Base-by-base conservation (phyloP, 2,329 filamentous ascomycete species). In the Botrytis tulipae region DNA sequence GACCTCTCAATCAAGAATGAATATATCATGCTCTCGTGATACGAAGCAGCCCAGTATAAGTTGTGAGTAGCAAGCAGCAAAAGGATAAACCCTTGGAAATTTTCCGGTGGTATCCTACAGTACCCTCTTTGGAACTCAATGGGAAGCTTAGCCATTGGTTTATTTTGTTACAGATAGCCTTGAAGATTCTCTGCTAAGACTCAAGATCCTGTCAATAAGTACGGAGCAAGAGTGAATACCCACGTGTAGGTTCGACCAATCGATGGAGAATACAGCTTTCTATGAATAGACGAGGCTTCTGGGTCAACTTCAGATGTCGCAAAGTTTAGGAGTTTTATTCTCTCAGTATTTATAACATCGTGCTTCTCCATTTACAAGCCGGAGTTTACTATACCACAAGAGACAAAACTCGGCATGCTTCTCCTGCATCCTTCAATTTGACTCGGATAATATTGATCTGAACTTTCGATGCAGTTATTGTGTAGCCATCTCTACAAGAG, bases 1-100 rank as follows among this genome's bases (percentile, higher is more conserved):
- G 0, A n/a, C 3, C n/a, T 14, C 0, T 2, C 10, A 4, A 2
- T n/a, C 4, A 51, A 6, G 0, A n/a, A 51, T 14, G 48, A n/a
- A n/a, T 4, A 6, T 51, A 1, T 51, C 48, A 25, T 6, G 25
- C 48, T 0, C 10, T 2, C 0, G 4, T 51, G 48, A 14, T 51
- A 0, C 2, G 48, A 25, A n/a, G 12, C 48, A 3, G 25, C 48
- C 48, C n/a, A n/a, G 25, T 0, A 14, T 14, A 51, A n/a, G 25
- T 6, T 14, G 22, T 2, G 48, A 51, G n/a, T n/a, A n/a, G n/a
- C n/a, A n/a, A n/a, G n/a, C n/a, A n/a, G n/a, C n/a, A n/a, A n/a
- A n/a, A n/a, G n/a, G n/a, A 22, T 3, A 46, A 46, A 1, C 2
- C 44, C 3, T 22, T 46, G 18, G 18, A 46, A 0, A 46, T 46